These are phyloP conservation scores for Entomortierella beljakovae DNA, from an alignment of 192 early-diverging fungal species.

Conservation along the genomic window DNA sequence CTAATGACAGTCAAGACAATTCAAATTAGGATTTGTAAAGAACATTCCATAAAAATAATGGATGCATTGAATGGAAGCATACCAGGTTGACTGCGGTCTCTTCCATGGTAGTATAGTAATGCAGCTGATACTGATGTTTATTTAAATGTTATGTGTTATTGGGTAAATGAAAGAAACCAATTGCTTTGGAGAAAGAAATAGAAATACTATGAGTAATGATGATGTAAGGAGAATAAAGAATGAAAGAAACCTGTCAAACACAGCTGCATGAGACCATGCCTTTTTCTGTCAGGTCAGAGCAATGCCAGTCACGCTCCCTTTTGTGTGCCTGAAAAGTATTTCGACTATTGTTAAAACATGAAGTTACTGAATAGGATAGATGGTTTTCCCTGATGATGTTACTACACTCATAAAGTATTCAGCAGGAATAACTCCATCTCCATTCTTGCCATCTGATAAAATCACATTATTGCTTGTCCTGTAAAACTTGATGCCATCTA, in stretches of 20 bases:
- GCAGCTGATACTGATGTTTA: too few species aligned
- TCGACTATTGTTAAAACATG: background rate
- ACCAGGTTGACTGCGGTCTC: constrained; percentile 43
- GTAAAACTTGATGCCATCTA: constrained; percentile 83
- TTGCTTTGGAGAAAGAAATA: too few species aligned
- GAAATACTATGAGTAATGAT: too few species aligned
- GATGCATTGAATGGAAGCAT: background rate
- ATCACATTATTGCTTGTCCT: constrained; percentile 85
- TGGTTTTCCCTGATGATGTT: constrained; percentile 22
- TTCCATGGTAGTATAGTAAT: constrained; percentile 14
- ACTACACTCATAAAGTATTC: constrained; percentile 78
- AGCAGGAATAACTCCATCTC: constrained; percentile 71
- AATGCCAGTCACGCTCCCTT: too few species aligned
- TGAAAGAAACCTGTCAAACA: too few species aligned
- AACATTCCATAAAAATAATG: background rate
- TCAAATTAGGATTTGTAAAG: background rate
- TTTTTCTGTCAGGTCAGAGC: too few species aligned
- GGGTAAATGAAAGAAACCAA: too few species aligned
- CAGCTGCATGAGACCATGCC: too few species aligned
- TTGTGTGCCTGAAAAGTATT: too few species aligned
- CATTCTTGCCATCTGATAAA: constrained; percentile 76
- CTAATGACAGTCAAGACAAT: constrained; percentile 35
- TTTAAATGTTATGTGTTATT: too few species aligned
- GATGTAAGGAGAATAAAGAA: too few species aligned
- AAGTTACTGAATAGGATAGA: constrained; percentile 4